Percentiles rank a stretch among this genome's conserved stretches.
These are phyloP conservation scores for Stentor coeruleus DNA, from an alignment of 73 alveolate species.

Conservation along the genomic window DNA sequence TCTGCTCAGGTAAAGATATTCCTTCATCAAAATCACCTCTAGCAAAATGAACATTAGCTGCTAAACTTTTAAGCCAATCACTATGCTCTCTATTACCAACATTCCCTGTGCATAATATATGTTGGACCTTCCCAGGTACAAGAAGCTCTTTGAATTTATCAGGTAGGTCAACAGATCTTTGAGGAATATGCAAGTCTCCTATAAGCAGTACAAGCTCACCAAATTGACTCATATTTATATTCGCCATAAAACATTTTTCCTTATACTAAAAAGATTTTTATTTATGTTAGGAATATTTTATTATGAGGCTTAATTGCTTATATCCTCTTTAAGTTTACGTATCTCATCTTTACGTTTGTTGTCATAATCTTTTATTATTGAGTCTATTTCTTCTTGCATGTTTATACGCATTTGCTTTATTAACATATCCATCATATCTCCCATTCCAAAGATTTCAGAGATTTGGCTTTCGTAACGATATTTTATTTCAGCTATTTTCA, in stretches of 20 bases:
- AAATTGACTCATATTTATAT: too few relatives aligned
- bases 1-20: slow-evolving; percentile 67
- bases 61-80: slow-evolving; percentile 52
- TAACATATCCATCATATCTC: neutral
- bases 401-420: neutral
- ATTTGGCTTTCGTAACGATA: neutral
- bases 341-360: neutral
- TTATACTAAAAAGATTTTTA: too few relatives aligned
- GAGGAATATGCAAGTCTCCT: slow-evolving; percentile 87
- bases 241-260: too few relatives aligned
- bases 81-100: slow-evolving; percentile 79
- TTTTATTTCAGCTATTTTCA: neutral
- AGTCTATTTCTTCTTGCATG: neutral
- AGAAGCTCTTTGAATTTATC: slow-evolving; percentile 78
- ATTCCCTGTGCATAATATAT: slow-evolving; percentile 82
- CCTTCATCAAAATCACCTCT: slow-evolving; percentile 85
- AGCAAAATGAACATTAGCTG: slow-evolving; percentile 68
- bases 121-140: slow-evolving; percentile 78
- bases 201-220: slow-evolving; percentile 66
- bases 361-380: neutral
- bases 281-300: too few relatives aligned
- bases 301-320: too few relatives aligned
- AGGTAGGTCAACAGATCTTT: slow-evolving; percentile 71
- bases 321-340: neutral
- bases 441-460: neutral